Evolutionary conservation across 371 early-diverging fungal genomes (phyloP), one percentile per base, ranked within the genome.

Genomic region (Apophysomyces sp.): DNA sequence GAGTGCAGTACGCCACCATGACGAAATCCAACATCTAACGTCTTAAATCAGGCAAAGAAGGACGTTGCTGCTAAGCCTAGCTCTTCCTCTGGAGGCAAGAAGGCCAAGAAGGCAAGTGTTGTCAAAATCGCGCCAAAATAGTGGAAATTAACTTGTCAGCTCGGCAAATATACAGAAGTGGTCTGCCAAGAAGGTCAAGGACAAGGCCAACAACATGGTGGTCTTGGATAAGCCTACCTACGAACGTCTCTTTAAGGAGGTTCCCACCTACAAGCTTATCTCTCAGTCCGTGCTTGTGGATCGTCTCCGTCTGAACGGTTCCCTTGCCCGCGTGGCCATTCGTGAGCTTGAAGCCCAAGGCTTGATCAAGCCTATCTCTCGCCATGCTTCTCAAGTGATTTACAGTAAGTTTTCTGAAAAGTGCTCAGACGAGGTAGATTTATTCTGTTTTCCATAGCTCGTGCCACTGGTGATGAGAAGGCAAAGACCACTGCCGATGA

Each of bases 201-300:
- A 96, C 84, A 95, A 95, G 94, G 87, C 94, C 83, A 94, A 96
- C 92, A 94, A 95, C 91, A 84, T 92, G 81, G 96, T 97, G 63
- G 82, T 89, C 80, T 89, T 97, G 69, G 93, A 94, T 83, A 90
- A 93, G 82, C 80, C 89, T 67, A 94, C 94, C 70, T 89, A 91
- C 72, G 96, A 94, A 67, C 92, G 91, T 84, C 88, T 97, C 63
- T 91, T 90, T 89, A 99, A 99, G 93, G 99, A 99, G 84, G 96
- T 95, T 41, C 99, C 98, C 68, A 94, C 98, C 77, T 97, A 95
- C 92, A 97, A 96, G 89, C 88, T 99, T 72, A 92, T 99, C 77
- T 94, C 98, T 18, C 95, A 96, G 66, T 95, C 98, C 62, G 94
- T 98, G 60, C 85, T 99, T 63, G 97, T 98, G 61, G 99, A 99